Evolutionary conservation across 2,329 filamentous ascomycete species (phyloP).

Genomic region (Trichophyton simii): DNA sequence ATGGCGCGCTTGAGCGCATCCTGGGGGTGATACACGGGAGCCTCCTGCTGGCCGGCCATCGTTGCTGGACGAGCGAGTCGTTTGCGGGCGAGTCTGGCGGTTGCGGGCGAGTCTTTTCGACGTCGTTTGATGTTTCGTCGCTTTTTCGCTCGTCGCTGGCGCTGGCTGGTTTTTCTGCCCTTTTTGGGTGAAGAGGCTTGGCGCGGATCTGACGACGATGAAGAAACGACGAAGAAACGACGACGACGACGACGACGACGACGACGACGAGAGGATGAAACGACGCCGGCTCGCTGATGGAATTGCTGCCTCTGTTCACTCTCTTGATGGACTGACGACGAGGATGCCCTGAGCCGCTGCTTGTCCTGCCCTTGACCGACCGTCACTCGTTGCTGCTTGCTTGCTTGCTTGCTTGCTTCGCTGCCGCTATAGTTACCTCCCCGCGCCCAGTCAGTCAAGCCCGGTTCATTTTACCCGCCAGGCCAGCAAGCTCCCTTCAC

Average conservation of each 20-base stretch:
- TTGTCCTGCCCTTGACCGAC: too few relatives aligned
- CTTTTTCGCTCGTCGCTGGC: not conserved
- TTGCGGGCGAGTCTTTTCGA: not conserved
- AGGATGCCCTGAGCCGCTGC: too few relatives aligned
- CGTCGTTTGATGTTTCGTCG: not conserved
- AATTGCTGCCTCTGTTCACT: too few relatives aligned
- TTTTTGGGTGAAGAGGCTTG: too few relatives aligned
- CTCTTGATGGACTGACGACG: too few relatives aligned
- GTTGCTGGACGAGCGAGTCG: slow-evolving; percentile 6
- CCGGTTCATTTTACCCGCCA: not conserved
- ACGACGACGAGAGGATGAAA: not conserved
- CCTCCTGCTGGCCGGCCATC: slow-evolving; percentile 38
- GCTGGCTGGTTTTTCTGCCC: too few relatives aligned
- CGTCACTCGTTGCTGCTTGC: not conserved
- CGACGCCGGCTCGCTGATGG: not conserved
- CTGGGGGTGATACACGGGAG: slow-evolving; percentile 53
- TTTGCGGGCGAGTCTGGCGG: not conserved
- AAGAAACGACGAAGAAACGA: not conserved
- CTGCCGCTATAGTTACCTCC: not conserved
- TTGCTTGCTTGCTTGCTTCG: not conserved
- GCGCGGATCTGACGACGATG: not conserved
- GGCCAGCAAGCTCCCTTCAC: not conserved
- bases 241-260: not conserved
- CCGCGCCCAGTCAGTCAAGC: not conserved
- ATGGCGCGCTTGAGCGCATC: slow-evolving; percentile 60